These are phyloP conservation scores for Ustilago crameri DNA, from an alignment of 1,284 basidiomycete species.

Conservation along the genomic window DNA sequence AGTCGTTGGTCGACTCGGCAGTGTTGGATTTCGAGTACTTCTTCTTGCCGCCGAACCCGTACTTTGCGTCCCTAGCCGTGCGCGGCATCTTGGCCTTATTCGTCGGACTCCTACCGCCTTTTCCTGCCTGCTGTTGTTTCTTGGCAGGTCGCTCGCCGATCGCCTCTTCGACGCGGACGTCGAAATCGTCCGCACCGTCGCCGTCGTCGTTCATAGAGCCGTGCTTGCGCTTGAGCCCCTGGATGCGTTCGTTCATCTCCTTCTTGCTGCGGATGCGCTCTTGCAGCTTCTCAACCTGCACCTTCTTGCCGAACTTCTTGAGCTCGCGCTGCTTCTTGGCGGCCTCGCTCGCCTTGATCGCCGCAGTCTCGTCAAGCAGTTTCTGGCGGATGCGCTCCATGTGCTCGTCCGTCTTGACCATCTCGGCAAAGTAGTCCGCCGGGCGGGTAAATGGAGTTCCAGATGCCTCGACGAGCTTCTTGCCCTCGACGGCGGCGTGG, in stretches of 20 bases:
- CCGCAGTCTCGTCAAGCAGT: conserved; percentile 86
- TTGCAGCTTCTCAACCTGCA: conserved; percentile 85
- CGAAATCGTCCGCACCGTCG: conserved; percentile 76
- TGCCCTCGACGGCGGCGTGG: conserved; percentile 80
- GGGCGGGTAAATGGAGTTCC: conserved; percentile 90
- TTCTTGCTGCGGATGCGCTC: conserved; percentile 82
- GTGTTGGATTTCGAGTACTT: conserved; percentile 62
- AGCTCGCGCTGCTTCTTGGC: conserved; percentile 91
- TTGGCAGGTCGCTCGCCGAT: conserved; percentile 53
- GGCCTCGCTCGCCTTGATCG: conserved; percentile 90
- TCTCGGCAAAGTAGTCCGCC: conserved; percentile 95
- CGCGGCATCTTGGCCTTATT: conserved; percentile 61
- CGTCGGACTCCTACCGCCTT: conserved; percentile 14
- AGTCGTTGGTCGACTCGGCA: conserved; percentile 62
- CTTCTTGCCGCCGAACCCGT: conserved; percentile 66
- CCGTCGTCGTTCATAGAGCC: conserved; percentile 60
- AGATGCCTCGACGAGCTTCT: conserved; percentile 79
- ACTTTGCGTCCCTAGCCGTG: conserved; percentile 58
- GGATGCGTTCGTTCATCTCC: conserved; percentile 75
- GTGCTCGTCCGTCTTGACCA: conserved; percentile 97
- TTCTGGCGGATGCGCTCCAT: conserved; percentile 96
- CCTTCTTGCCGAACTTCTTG: conserved; percentile 98
- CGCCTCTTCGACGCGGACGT: conserved; percentile 76
- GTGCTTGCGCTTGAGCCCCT: conserved; percentile 74
- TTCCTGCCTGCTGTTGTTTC: conserved; percentile 5